Conservation (phyloP, 208 protist species). For the Wallacemonas sp. region DNA sequence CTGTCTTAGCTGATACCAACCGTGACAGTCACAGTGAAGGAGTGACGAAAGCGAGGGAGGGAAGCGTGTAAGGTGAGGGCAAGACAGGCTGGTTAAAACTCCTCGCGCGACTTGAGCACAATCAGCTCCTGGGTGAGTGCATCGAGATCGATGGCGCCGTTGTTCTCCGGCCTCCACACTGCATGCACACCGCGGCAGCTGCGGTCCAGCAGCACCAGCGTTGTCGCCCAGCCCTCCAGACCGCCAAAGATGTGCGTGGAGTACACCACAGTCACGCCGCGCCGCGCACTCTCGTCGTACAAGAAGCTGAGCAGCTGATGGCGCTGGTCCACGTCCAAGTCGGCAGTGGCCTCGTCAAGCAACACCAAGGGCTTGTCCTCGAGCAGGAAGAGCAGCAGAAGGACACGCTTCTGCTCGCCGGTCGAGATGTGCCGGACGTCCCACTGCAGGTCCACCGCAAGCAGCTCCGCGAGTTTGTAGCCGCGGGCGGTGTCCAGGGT, state of each 20-base stretch:
- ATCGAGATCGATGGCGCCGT: constrained; percentile 24
- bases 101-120: constrained; percentile 45
- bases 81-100: constrained; percentile 22
- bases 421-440: constrained; percentile 80
- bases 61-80: neutral
- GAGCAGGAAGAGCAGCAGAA: constrained; percentile 80
- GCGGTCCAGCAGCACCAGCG: constrained; percentile 74
- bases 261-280: constrained; percentile 89
- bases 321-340: constrained; percentile 90
- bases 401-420: constrained; percentile 88
- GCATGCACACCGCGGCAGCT: constrained; percentile 43
- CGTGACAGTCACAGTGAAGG: neutral
- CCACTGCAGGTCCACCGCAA: constrained; percentile 84
- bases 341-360: constrained; percentile 91
- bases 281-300: constrained; percentile 71
- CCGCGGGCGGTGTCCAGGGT: constrained; percentile 47
- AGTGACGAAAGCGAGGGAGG: neutral
- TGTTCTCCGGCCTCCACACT: constrained; percentile 31
- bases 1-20: neutral
- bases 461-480: constrained; percentile 44
- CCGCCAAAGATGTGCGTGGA: constrained; percentile 94
- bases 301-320: constrained; percentile 84
- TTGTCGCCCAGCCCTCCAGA: constrained; percentile 80
- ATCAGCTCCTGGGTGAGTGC: constrained; percentile 41
- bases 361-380: constrained; percentile 73